Evolutionary conservation across 192 early-diverging fungal species (phyloP), one percentile per base, ranked within the genome.

Genomic region (Funneliformis mosseae): DNA sequence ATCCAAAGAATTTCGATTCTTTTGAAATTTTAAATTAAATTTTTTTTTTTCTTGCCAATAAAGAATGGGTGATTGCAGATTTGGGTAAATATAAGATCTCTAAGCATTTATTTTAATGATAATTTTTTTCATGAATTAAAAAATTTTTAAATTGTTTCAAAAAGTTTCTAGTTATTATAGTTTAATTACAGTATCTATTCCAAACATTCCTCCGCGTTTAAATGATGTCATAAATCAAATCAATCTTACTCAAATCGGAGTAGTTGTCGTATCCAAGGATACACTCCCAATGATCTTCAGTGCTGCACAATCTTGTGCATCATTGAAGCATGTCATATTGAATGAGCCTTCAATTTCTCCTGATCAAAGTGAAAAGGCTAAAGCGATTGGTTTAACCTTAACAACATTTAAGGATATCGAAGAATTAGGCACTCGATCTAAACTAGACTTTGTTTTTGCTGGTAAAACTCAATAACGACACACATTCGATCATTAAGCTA

Each of bases 11-110:
- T 48, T 16, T 43, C 28, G 27, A 48, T 46, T 70, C 7, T 55
- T n/a, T 38, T 6, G 10, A 28, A 48, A 3, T 0, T 50, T 18
- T 38, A 12, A 38, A 46, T 39, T 74, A 50, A 55, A 21, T 16
- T 10, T 38, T 8, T 21, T 75, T 9, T 60, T 75, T 59, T 23
- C 12, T n/a, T n/a, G 18, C 8, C 4, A 63, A 55, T 77, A 23
- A 60, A 79, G 78, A 79, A 61, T 79, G 78, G 78, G 50, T 79
- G 10, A 61, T 79, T 60, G 68, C 78, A 3, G 78, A 79, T 71
- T 61, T 79, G 9, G 78, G 78, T 71, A 61, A 79, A 18, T 60
- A 33, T 23, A 25, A 46, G 9, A 7, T 59, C 27, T 72, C 6
- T 14, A 42, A 69, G 5, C 39, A 28, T 69, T 10, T 42, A 7